A percentile compares a stretch with the other conserved stretches of the same genome.
Conservation (phyloP, 2,329 filamentous ascomycete genomes). For the Trichoderma lentiforme region DNA sequence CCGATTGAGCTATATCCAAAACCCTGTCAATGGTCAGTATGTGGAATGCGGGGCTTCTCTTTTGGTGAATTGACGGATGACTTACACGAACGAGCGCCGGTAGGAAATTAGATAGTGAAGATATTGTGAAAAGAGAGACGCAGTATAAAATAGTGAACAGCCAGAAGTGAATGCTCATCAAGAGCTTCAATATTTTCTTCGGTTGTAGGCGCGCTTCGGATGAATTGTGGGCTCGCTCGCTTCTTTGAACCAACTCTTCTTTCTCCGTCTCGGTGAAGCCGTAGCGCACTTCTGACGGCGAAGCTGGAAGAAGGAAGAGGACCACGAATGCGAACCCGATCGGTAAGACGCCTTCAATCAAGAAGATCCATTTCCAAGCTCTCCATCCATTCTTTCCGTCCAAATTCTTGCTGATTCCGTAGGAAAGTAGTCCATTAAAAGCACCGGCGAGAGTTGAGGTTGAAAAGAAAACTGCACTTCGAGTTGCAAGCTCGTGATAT, state of each 20-base stretch:
- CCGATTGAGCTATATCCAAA: background rate
- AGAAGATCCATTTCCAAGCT: background rate
- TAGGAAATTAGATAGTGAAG: background rate
- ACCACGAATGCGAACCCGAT: background rate
- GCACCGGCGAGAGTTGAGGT: background rate
- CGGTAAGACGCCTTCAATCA: background rate
- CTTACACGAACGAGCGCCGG: background rate
- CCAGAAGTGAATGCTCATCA: background rate
- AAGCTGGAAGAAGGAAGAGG: background rate
- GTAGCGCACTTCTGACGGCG: background rate
- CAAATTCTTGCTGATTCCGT: background rate
- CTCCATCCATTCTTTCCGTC: background rate
- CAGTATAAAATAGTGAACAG: background rate
- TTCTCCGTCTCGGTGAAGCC: background rate
- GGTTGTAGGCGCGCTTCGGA: background rate
- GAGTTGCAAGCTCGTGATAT: background rate
- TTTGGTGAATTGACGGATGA: background rate
- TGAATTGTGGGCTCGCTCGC: background rate
- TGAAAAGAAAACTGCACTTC: background rate
- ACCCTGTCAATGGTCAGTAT: background rate
- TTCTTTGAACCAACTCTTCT: background rate
- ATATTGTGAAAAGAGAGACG: background rate
- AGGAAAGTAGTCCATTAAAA: background rate
- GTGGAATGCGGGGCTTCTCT: background rate
- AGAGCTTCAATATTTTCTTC: background rate